Evolutionary conservation across 352 stramenopile species (phyloP).

Genomic region (Globisporangium megalacanthum): DNA sequence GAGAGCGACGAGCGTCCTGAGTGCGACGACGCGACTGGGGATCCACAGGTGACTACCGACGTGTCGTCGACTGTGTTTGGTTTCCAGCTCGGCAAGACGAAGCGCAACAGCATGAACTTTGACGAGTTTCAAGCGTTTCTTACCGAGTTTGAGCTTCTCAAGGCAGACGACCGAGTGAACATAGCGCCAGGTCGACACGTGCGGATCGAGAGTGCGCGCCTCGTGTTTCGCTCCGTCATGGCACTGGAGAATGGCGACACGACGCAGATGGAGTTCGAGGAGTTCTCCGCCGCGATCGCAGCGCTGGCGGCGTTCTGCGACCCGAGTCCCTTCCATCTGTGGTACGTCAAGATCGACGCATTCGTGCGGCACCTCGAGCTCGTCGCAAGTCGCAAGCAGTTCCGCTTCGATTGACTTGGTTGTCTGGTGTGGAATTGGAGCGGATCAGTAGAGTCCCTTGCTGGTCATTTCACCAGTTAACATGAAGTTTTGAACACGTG

Average conservation of each 20-base stretch:
- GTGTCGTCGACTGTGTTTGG: background rate
- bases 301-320: conserved; percentile 39
- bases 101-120: conserved; percentile 49
- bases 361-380: conserved; percentile 28
- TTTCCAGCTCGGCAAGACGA: conserved; percentile 39
- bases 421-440: background rate
- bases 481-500: background rate
- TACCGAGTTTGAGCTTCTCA: conserved; percentile 23
- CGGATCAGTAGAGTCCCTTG: background rate
- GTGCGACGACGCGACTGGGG: background rate
- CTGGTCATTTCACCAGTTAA: background rate
- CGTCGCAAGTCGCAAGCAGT: background rate
- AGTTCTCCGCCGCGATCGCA: conserved; percentile 42
- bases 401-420: conserved; percentile 10
- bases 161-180: background rate
- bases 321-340: conserved; percentile 44
- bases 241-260: conserved; percentile 44
- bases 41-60: background rate
- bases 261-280: conserved; percentile 52
- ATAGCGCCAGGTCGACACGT: background rate
- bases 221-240: conserved; percentile 47
- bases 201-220: conserved; percentile 13
- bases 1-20: background rate
- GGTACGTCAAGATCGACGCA: conserved; percentile 44
- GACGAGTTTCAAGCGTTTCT: conserved; percentile 41